phyloP scores from a whole-genome alignment of 495 filamentous ascomycete species.

The Paragyromitra xinjiangensis region DNA sequence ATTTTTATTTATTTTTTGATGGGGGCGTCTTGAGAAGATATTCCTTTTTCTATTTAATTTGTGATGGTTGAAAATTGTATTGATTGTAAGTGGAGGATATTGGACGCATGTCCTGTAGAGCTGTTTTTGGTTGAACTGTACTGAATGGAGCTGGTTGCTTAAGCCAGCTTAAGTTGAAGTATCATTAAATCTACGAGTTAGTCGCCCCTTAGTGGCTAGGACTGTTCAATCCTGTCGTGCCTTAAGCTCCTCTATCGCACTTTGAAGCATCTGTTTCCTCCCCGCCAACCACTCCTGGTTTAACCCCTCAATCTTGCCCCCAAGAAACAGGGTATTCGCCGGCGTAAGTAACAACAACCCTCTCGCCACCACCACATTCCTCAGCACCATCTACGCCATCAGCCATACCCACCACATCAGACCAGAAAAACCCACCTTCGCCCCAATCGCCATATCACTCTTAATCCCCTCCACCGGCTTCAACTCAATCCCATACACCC shows the following conservation, averaged over 20 bases:
- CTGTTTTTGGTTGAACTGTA: too few relatives aligned
- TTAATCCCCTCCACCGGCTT: constrained; percentile 70
- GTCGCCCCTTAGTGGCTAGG: neutral
- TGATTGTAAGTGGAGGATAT: neutral
- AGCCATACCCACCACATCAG: neutral
- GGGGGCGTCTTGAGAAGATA: constrained; percentile 6
- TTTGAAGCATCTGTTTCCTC: constrained; percentile 73
- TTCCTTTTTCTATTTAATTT: neutral
- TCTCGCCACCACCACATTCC: constrained; percentile 71
- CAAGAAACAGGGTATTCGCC: constrained; percentile 69
- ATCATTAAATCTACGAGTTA: neutral
- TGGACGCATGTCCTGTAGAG: too few relatives aligned
- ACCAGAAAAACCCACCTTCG: constrained; percentile 63
- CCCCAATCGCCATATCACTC: constrained; percentile 75
- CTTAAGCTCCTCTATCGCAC: constrained; percentile 64
- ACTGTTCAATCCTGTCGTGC: neutral
- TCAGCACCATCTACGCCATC: constrained; percentile 64
- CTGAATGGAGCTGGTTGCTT: too few relatives aligned
- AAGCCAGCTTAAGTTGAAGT: too few relatives aligned
- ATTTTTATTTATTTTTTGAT: constrained; percentile 1
- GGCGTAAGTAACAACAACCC: constrained; percentile 82
- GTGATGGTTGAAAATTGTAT: neutral
- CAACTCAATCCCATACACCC: constrained; percentile 78
- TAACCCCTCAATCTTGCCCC: constrained; percentile 85
- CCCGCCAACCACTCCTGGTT: constrained; percentile 79